Base-by-base conservation (phyloP, 164 flowering plant species). In the Vitis amurensis region DNA sequence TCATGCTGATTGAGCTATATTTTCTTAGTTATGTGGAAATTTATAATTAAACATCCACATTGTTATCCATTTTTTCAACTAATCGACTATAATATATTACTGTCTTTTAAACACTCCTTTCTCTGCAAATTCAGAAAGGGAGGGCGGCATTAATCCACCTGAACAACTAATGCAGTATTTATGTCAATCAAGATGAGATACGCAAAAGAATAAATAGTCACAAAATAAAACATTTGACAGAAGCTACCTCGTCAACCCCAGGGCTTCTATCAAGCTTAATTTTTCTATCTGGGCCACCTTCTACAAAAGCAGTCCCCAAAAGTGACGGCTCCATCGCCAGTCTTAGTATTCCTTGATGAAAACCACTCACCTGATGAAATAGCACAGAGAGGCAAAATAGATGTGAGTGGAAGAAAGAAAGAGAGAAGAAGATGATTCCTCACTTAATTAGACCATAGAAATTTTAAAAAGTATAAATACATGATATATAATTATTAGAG, bases 321-420 rank as follows among this genome's bases (percentile, higher is more conserved):
- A 94, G 48, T n/a, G 96, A 83, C 72, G 99, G 99, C 77, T 94
- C 99, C 98, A 94, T 89, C 1, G 99, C 98, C 80, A 92, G 70
- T 75, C 85, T 92, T 67, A 94, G 70, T 75, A 94, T 84, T 71
- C 98, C 99, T 76, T 91, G 98, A 78, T 92, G 99, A 81, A 94
- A 92, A 49, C 99, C 99, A 73, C 57, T 87, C 67, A 91, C 80
- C 99, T 94, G 50, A 53, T 37, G 75, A 4, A 72, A 53, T 50
- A 48, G 48, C 65, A 68, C 1, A 61, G 7, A 44, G 17, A 68
- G 58, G 13, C 27, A 66, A 61, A 12, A 23, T 23, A 27, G 66
- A 44, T 53, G 30, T 51, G 19, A 50, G 31, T 37, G 29, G 15
- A 53, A 53, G 56, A 53, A 53, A 53, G 56, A 53, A 6, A 37